These are phyloP conservation scores for Trichocladium antarcticum DNA, from an alignment of 495 filamentous ascomycete species.

Conservation along the genomic window DNA sequence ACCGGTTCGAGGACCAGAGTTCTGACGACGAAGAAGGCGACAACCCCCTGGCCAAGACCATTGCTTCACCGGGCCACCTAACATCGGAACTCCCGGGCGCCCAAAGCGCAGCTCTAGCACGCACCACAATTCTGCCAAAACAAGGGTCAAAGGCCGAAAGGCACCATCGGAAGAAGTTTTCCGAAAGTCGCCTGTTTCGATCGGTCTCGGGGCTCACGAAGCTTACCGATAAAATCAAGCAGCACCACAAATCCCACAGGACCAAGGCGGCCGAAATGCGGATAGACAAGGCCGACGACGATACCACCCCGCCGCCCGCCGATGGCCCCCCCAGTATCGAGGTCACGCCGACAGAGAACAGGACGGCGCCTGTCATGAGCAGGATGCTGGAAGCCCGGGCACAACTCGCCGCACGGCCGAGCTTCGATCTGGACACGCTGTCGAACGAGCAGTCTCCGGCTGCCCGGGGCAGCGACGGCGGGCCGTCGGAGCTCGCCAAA, in stretches of 20 bases:
- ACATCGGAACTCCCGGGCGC: constrained; percentile 3
- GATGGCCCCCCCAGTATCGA: constrained; percentile 22
- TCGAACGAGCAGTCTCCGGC: constrained; percentile 23
- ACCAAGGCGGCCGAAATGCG: constrained; percentile 12
- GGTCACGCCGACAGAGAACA: constrained; percentile 24
- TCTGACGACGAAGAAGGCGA: constrained; percentile 57
- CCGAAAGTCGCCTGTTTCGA: constrained; percentile 49
- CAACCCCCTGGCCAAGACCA: constrained; percentile 23
- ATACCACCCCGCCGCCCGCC: background rate
- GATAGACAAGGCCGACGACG: constrained; percentile 1
- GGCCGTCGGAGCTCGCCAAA: constrained; percentile 46
- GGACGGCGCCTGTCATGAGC: constrained; percentile 61
- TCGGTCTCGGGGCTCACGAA: constrained; percentile 44
- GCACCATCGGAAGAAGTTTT: constrained; percentile 46
- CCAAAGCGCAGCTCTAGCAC: constrained; percentile 13
- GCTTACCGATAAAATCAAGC: constrained; percentile 29
- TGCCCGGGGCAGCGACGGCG: constrained; percentile 26
- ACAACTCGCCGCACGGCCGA: constrained; percentile 45
- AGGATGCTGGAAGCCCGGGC: constrained; percentile 74
- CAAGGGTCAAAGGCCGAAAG: constrained; percentile 17
- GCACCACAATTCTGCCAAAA: constrained; percentile 29
- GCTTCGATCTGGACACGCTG: constrained; percentile 39
- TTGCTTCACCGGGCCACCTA: constrained; percentile 13
- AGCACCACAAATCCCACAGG: constrained; percentile 26
- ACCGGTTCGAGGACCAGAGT: constrained; percentile 66